A percentile compares a stretch with the other conserved stretches of the same genome.
phyloP scores from a whole-genome alignment of 306 rosid species.

The Casuarina glauca region DNA sequence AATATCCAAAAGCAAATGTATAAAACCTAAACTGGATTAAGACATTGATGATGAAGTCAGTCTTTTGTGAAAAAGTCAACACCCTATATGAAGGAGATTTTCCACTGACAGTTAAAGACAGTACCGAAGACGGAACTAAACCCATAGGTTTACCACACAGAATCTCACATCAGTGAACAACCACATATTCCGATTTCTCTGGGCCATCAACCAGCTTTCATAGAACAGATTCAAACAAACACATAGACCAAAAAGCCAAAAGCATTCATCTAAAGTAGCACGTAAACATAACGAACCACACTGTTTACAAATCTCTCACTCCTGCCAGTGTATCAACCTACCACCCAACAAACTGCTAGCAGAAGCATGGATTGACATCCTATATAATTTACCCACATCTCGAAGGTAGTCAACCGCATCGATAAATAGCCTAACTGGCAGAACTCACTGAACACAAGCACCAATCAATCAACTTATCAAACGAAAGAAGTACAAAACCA shows the following conservation, averaged over 20 bases:
- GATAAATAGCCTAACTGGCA: neutral
- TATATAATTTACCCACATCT: neutral
- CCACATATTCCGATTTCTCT: neutral
- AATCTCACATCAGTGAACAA: neutral
- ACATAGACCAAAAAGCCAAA: neutral
- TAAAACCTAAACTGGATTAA: neutral
- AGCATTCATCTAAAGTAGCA: slow-evolving; percentile 9
- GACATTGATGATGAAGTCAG: neutral
- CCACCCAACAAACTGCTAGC: neutral
- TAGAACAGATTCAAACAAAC: neutral
- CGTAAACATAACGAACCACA: slow-evolving; percentile 9
- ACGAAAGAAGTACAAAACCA: neutral
- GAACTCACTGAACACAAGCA: neutral
- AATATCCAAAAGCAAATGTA: neutral
- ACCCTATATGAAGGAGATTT: neutral
- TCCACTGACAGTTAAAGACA: neutral
- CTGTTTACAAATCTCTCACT: slow-evolving; percentile 7
- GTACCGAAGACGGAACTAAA: neutral
- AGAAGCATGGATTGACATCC: neutral
- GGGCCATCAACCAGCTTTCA: neutral
- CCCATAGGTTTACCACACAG: neutral
- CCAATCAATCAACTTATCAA: neutral
- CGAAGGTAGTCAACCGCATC: neutral
- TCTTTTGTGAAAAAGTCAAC: neutral
- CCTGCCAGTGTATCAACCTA: slow-evolving; percentile 4